Base-by-base conservation (phyloP, 345 rosid species). In the Euphorbia pulcherrima region DNA sequence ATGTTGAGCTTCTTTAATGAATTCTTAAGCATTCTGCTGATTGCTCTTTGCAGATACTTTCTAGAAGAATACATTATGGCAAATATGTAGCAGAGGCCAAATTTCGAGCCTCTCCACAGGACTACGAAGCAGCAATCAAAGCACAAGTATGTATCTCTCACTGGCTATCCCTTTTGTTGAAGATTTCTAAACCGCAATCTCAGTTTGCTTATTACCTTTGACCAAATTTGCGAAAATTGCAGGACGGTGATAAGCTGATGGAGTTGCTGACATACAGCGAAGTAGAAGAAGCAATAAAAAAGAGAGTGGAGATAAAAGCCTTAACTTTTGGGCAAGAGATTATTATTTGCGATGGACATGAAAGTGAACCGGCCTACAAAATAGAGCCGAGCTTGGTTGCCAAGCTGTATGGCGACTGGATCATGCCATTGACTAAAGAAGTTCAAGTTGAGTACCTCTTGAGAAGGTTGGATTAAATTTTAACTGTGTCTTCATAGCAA, bases 1-100 rank as follows among this genome's bases (percentile, higher is more conserved):
- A 56, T 10, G 16, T 56, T 28, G 35, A n/a, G 33, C 17, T 21
- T 40, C 7, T 12, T 62, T 44, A 35, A 44, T 62, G 20, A 23
- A 29, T 58, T 37, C 40, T 12, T 27, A 17, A 41, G 63, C 4
- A 20, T 58, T 48, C 8, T 23, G 47, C 39, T 64, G 35, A 24
- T 69, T 71, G 47, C 39, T 64, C 29, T 21, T 69, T 71, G 63
- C 85, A 94, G 97, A 85, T 87, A 65, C 85, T 94, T 51, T 94
- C 97, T 20, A 94, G 87, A 85, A 85, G 99, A 80, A 87, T 94
- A 26, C 99, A 91, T 74, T 94, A 94, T 39, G 97, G 97, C 52
- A 91, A 91, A 81, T 91, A 75, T 74, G 97, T 94, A 1, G 99
- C 99, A 3, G 99, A 94, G 71, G 92, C 95, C 56, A 94, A 91